Base-by-base conservation (phyloP, 805 yeast genomes). In the Debaryomyces hansenii region DNA sequence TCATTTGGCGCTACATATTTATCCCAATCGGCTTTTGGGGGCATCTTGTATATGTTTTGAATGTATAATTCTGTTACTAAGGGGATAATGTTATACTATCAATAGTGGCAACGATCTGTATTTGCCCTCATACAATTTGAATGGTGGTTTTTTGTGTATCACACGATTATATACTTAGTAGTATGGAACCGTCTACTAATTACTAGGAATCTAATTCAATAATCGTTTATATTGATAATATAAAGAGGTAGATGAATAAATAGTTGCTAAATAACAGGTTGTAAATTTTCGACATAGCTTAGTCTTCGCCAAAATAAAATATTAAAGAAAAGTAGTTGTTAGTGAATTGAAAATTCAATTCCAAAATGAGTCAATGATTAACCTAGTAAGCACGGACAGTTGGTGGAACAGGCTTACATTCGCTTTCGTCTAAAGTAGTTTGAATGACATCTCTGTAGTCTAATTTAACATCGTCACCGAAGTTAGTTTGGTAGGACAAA, bases 21-120 rank as follows among this genome's bases (percentile, higher is more conserved):
- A 64, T 95, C 99, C 99, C 99, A 94, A 68, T 94, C 96, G 47
- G 90, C 94, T 76, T 90, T 94, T 57, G 97, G 96, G 51, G 97
- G 91, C 97, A 91, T 91, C 37, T 32, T 50, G 34, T 21, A 12
- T 34, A 24, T 37, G 36, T 5, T 28, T 24, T 24, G 27, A 24
- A 24, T 24, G 27, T 24, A 24, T 24, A 24, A 24, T 24, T 24
- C 27, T 24, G 27, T 9, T 24, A 24, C 27, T 24, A 24, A 24
- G 10, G 7, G 27, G 27, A 24, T 24, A 24, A 24, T 24, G 27
- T 24, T 16, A 24, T 6, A 24, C 10, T 24, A 31, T 31, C 34
- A 31, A 31, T 31, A 31, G 34, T 31, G 34, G 34, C 34, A 31
- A 31, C 34, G 34, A 31, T 31, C 34, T 31, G 14, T 12, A n/a